Conservation (phyloP, 2,329 filamentous ascomycete species). For the Colletotrichum gloeosporioides region DNA sequence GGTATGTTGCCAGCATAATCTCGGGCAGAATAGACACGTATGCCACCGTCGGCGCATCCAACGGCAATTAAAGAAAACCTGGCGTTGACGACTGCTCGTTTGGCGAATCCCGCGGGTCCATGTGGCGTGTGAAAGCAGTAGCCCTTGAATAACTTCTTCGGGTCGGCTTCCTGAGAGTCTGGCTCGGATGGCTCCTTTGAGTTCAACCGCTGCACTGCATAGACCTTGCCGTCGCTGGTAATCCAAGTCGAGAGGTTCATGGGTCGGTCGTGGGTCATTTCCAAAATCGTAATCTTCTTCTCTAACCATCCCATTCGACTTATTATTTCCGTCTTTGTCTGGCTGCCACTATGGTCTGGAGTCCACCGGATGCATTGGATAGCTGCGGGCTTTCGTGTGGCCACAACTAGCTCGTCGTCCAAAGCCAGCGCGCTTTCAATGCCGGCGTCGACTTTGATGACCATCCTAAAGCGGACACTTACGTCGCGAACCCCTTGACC, state of each 20-base stretch:
- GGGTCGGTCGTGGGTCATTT: conserved; percentile 92
- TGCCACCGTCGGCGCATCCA: conserved; percentile 78
- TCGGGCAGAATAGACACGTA: conserved; percentile 89
- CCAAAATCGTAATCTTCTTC: conserved; percentile 75
- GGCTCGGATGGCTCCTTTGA: conserved; percentile 34
- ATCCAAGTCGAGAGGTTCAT: conserved; percentile 98
- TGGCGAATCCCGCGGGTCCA: conserved; percentile 63
- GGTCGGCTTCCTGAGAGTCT: conserved; percentile 33
- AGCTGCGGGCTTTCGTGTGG: conserved; percentile 90
- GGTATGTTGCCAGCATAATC: conserved; percentile 95
- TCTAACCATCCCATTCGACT: conserved; percentile 86
- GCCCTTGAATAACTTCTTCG: conserved; percentile 80
- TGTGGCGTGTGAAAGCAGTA: conserved; percentile 87
- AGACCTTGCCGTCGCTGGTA: conserved; percentile 84
- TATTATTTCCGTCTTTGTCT: conserved; percentile 90
- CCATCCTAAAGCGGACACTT: conserved; percentile 92
- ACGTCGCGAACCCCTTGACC: conserved; percentile 83
- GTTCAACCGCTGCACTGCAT: conserved; percentile 81
- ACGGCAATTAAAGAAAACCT: conserved; percentile 93
- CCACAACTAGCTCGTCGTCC: conserved; percentile 91
- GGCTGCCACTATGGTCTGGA: conserved; percentile 78
- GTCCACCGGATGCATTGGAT: conserved; percentile 97
- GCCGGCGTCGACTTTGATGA: conserved; percentile 96
- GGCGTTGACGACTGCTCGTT: conserved; percentile 86
- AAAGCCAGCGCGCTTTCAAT: conserved; percentile 87